Conservation (phyloP, 2,329 filamentous ascomycete genomes). For the Pseudogymnoascus sp. region DNA sequence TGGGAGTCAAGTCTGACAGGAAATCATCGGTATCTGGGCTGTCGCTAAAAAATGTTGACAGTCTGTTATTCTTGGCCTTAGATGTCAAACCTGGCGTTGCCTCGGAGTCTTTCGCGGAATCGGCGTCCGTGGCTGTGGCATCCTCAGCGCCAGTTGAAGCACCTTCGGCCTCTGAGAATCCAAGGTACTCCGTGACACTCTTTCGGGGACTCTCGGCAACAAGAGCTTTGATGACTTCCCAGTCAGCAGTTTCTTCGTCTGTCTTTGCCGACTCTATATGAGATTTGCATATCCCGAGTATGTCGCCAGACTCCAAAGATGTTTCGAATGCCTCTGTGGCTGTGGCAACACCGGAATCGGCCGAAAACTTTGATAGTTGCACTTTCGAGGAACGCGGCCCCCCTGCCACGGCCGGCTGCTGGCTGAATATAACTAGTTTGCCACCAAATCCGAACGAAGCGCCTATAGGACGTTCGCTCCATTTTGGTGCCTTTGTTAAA, state of each 20-base stretch:
- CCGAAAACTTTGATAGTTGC: constrained; percentile 76
- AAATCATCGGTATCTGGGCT: constrained; percentile 73
- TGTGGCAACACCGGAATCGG: constrained; percentile 76
- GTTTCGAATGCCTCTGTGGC: constrained; percentile 82
- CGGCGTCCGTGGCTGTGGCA: constrained; percentile 24
- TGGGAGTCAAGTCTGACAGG: constrained; percentile 72
- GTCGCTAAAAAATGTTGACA: constrained; percentile 75
- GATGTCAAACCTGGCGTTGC: constrained; percentile 39
- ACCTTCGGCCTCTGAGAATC: constrained; percentile 60
- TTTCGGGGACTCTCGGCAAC: constrained; percentile 78
- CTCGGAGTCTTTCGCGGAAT: constrained; percentile 38
- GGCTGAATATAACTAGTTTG: constrained; percentile 71
- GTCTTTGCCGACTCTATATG: constrained; percentile 67
- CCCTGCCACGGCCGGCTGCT: constrained; percentile 48
- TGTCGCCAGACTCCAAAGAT: constrained; percentile 67
- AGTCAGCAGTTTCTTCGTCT: constrained; percentile 91
- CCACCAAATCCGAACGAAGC: constrained; percentile 94
- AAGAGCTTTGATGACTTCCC: constrained; percentile 87
- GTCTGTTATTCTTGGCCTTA: constrained; percentile 48
- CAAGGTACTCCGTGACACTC: constrained; percentile 79
- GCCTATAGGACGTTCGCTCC: constrained; percentile 77
- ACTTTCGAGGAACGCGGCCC: constrained; percentile 67
- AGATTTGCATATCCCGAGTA: constrained; percentile 69
- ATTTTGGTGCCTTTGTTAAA: constrained; percentile 75
- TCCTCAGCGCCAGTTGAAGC: constrained; percentile 42